phyloP scores from a whole-genome alignment of 164 flowering plant species.

The Liquidambar formosana region DNA sequence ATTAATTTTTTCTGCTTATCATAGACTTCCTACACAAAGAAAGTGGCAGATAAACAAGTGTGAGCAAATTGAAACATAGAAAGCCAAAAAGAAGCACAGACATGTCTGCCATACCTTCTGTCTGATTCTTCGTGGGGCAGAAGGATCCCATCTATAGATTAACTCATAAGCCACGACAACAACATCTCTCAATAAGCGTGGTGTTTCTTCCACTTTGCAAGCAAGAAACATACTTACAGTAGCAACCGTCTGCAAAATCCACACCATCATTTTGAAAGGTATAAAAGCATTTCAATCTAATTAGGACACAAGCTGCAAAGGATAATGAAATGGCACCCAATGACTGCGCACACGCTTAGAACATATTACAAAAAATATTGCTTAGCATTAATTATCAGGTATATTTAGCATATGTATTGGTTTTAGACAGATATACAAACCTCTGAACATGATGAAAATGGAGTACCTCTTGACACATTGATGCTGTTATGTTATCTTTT shows the following conservation, averaged over 20 bases:
- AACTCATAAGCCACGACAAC: slow-evolving; percentile 56
- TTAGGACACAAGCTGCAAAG: neutral
- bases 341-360: too few species aligned
- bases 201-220: slow-evolving; percentile 62
- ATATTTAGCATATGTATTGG: too few species aligned
- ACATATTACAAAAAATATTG: too few species aligned
- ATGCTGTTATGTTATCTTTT: too few species aligned
- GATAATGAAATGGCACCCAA: too few species aligned
- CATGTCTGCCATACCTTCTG: slow-evolving; percentile 37
- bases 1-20: slow-evolving; percentile 60
- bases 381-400: too few species aligned
- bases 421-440: too few species aligned
- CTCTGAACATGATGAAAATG: too few species aligned
- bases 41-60: neutral
- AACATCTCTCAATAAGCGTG: slow-evolving; percentile 49
- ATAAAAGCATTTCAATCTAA: neutral
- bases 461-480: too few species aligned
- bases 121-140: slow-evolving; percentile 49
- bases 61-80: neutral
- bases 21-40: slow-evolving; percentile 44
- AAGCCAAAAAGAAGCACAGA: slow-evolving; percentile 5
- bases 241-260: slow-evolving; percentile 54
- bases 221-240: slow-evolving; percentile 69
- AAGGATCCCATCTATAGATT: slow-evolving; percentile 45
- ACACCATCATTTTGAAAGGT: neutral